Base-by-base conservation (phyloP, 192 early-diverging fungal species). In the Allomyces macrogynus region DNA sequence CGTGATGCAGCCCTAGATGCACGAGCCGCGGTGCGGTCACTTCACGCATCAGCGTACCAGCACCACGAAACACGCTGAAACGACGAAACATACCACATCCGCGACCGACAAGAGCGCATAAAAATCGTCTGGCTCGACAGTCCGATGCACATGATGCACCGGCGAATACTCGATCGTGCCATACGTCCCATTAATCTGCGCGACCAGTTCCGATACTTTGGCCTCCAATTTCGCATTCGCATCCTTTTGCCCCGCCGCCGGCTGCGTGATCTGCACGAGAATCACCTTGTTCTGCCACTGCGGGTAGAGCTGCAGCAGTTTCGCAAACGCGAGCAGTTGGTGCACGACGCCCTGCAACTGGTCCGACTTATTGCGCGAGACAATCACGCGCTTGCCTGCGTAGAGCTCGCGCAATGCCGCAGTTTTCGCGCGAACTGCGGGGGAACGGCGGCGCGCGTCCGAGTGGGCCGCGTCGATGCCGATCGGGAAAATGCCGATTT, bases 291-390 rank as follows among this genome's bases (percentile, higher is more conserved):
- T 80, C 40, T 81, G 87, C 89, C 90, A 94, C 75, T 99, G 84
- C 22, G 96, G 94, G 65, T 88, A 97, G 24, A 83, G 76, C 26
- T 78, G 79, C 61, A 99, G 75, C 71, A 99, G 94, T 69, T 84
- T 89, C 67, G 96, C 91, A 78, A 93, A 99, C 0, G 92, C 87
- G 60, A 86, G 81, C 20, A 99, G 80, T 66, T 97, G 95, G 73
- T 99, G 94, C 64, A 85, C 74, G 27, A 99, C 89, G 44, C 93
- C 93, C 62, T 95, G 93, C 63, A 91, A 86, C 64, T 88, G 83
- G 73, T 99, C 94, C 64, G 95, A 73, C 69, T 90, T 93, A 73
- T 99, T 94, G 22, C 93, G 82, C n/a, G 92, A 91, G 63, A 97
- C 86, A 74, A 99, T 92, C 66, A 99, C 92, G 62, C 80, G 82